Conservation (phyloP, 2,329 filamentous ascomycete species). For the Bipolaris zeicola region DNA sequence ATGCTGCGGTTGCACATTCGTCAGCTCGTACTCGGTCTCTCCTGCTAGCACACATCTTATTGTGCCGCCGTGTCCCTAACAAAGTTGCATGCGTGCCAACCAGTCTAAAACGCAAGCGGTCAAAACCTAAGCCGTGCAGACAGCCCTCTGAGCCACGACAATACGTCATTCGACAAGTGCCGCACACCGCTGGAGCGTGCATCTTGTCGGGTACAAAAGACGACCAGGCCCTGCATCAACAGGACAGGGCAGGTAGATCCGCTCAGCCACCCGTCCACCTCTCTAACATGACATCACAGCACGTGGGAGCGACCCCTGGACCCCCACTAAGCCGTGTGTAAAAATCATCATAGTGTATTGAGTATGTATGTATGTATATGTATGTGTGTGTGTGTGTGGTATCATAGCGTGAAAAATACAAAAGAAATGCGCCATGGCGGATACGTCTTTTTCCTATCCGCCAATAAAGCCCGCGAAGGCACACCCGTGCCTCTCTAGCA, state of each 20-base stretch:
- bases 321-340: not conserved
- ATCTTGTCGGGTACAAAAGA: not conserved
- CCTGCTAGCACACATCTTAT: not conserved
- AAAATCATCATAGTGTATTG: conserved; percentile 20
- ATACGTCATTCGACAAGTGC: conserved; percentile 7
- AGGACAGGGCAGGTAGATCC: conserved; percentile 13
- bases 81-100: not conserved
- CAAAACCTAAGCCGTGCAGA: not conserved
- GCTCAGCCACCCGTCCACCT: conserved; percentile 8
- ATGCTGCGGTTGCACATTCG: too few species aligned
- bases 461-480: conserved; percentile 30
- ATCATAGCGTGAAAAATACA: conserved; percentile 32
- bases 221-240: conserved; percentile 12
- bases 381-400: conserved; percentile 31
- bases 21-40: too few species aligned
- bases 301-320: conserved; percentile 3
- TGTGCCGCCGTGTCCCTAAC: not conserved
- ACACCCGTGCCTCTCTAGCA: conserved; percentile 20
- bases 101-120: not conserved
- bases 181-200: not conserved
- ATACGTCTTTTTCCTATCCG: conserved; percentile 1
- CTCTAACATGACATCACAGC: conserved; percentile 31
- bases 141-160: not conserved
- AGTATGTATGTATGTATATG: conserved; percentile 22
- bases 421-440: conserved; percentile 12